Conservation (phyloP, 2,329 filamentous ascomycete genomes). For the Colletotrichum sansevieriae region DNA sequence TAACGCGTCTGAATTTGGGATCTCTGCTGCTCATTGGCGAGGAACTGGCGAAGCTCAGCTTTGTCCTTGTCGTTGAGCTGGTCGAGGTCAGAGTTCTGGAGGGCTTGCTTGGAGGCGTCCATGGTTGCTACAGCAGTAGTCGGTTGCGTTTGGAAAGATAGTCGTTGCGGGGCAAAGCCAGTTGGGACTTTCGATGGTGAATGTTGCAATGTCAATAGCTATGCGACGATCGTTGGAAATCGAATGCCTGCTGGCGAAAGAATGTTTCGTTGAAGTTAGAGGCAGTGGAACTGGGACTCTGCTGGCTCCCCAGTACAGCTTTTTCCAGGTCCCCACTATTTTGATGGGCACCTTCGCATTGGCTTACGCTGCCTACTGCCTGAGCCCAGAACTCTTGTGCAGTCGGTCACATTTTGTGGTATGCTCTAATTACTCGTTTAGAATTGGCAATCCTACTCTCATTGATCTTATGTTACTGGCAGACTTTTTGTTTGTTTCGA, state of each 20-base stretch:
- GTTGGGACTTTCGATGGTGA: no score
- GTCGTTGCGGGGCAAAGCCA: no score
- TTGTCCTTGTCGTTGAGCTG: conserved; percentile 86
- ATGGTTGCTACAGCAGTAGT: conserved; percentile 43
- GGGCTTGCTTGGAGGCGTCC: conserved; percentile 52
- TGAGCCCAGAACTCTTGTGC: no score
- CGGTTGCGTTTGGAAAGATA: no score
- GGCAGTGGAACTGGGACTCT: neutral
- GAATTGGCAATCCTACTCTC: no score
- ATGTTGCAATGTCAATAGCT: no score
- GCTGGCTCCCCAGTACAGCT: neutral
- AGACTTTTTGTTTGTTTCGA: no score
- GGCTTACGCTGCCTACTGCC: neutral
- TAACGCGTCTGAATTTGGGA: conserved; percentile 74
- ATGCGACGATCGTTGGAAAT: neutral
- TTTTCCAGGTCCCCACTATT: conserved; percentile 18
- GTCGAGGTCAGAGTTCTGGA: conserved; percentile 74
- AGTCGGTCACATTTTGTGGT: no score
- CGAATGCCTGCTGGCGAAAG: neutral
- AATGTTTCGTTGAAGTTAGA: neutral
- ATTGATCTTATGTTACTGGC: no score
- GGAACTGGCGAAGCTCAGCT: conserved; percentile 87
- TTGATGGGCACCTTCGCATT: neutral
- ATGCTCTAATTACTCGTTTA: no score
- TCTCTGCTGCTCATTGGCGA: conserved; percentile 88